These are phyloP conservation scores for Fragilaria radians DNA, from an alignment of 108 stramenopile genomes.

Conservation along the genomic window DNA sequence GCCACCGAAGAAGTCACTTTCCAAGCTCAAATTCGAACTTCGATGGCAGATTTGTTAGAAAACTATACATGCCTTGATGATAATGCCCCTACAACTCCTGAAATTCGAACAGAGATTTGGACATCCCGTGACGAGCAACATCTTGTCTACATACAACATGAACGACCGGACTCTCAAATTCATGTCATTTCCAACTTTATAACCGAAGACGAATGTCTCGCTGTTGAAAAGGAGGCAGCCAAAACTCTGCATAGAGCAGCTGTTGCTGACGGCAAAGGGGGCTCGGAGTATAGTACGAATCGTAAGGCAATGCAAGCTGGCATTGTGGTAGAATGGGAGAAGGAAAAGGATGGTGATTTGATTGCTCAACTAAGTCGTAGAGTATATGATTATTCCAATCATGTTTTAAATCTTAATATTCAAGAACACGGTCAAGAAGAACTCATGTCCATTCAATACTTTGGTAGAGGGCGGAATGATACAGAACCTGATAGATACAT, in stretches of 20 bases:
- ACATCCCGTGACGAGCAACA: constrained; percentile 11
- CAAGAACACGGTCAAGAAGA: constrained; percentile 77
- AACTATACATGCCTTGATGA: constrained; percentile 40
- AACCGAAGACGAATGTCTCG: constrained; percentile 73
- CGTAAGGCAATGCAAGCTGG: constrained; percentile 83
- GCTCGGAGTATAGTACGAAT: constrained; percentile 39
- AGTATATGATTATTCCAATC: constrained; percentile 79
- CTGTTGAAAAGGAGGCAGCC: constrained; percentile 53
- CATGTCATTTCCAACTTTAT: constrained; percentile 74
- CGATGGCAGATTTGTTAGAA: constrained; percentile 37
- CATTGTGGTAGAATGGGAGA: constrained; percentile 54
- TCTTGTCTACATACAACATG: constrained; percentile 45
- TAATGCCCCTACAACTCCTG: constrained; percentile 34
- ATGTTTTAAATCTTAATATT: constrained; percentile 60
- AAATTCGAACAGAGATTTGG: constrained; percentile 13
- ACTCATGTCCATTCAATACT: constrained; percentile 83
- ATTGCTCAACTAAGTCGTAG: constrained; percentile 57
- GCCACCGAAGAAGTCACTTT: constrained; percentile 52
- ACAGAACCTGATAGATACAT: constrained; percentile 82
- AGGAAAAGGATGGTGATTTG: constrained; percentile 45
- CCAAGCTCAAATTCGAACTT: constrained; percentile 24
- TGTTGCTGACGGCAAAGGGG: constrained; percentile 82
- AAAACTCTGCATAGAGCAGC: constrained; percentile 62
- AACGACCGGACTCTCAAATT: constrained; percentile 62
- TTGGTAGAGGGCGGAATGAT: constrained; percentile 55